phyloP scores from a whole-genome alignment of 2,329 filamentous ascomycete species.

The Capronia coronata region DNA sequence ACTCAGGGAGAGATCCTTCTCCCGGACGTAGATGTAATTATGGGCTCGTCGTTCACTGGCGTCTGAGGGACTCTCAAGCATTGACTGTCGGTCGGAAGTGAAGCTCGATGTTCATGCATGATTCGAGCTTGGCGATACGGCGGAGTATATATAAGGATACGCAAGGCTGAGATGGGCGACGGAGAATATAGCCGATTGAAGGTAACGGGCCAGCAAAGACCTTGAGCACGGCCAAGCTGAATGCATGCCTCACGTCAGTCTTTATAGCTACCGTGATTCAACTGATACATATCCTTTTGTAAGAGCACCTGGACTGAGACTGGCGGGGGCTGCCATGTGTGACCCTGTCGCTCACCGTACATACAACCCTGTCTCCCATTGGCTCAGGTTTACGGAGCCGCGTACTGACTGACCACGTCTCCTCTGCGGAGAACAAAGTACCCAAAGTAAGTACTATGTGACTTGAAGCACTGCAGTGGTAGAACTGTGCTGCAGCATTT shows the following conservation, averaged over 20 bases:
- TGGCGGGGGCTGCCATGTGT: neutral
- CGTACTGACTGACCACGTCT: slow-evolving; percentile 8
- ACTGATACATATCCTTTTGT: no score
- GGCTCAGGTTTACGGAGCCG: neutral
- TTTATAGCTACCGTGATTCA: no score
- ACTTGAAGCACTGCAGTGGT: neutral
- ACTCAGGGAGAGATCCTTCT: no score
- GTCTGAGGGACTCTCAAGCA: no score
- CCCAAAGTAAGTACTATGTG: neutral
- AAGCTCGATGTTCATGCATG: neutral
- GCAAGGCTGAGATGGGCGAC: slow-evolving; percentile 6
- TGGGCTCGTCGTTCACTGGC: no score
- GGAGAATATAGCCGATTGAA: neutral
- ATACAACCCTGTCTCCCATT: no score
- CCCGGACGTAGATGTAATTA: no score
- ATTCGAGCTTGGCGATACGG: slow-evolving; percentile 4
- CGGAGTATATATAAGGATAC: neutral
- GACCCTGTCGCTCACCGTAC: neutral
- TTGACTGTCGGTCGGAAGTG: no score
- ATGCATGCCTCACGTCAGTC: no score
- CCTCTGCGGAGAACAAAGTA: slow-evolving; percentile 14
- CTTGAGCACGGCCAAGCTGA: no score
- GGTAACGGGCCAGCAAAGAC: no score
- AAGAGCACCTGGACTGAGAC: no score
- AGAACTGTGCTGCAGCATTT: neutral